phyloP scores from a whole-genome alignment of 208 protist species.

The Leptomonas pyrrhocoris region DNA sequence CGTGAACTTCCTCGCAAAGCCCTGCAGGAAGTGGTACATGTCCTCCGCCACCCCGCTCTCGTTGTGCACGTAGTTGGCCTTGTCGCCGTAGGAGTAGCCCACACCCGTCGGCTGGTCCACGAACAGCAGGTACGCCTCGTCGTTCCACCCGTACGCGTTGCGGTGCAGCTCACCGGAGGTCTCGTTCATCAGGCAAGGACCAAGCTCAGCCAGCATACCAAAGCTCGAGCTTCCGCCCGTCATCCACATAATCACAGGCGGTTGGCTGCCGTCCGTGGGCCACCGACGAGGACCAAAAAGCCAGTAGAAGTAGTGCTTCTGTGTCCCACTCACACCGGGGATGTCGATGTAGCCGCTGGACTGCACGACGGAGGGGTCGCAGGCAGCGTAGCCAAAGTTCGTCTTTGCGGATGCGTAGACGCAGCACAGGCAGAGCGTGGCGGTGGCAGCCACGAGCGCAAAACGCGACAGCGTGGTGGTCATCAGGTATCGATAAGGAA shows the following conservation, averaged over 20 bases:
- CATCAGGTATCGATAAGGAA: no score
- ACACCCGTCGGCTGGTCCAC: constrained; percentile 91
- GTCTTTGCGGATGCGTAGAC: not conserved
- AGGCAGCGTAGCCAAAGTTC: constrained; percentile 38
- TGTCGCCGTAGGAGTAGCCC: constrained; percentile 81
- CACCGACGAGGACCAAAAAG: constrained; percentile 65
- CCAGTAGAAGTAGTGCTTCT: constrained; percentile 93
- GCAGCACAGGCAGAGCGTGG: no score
- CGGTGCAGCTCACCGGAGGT: constrained; percentile 40
- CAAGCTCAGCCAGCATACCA: constrained; percentile 76
- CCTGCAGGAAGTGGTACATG: constrained; percentile 87
- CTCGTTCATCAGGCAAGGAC: constrained; percentile 79
- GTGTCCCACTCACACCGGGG: constrained; percentile 37
- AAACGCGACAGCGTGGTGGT: no score
- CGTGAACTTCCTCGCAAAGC: constrained; percentile 61
- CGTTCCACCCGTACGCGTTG: constrained; percentile 86
- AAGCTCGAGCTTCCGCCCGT: constrained; percentile 83
- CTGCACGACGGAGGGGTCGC: constrained; percentile 58
- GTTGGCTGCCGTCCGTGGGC: constrained; percentile 37
- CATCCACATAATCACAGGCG: constrained; percentile 88
- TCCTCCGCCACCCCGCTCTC: constrained; percentile 78
- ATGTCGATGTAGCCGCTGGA: constrained; percentile 82
- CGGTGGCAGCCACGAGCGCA: not conserved
- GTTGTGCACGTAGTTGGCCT: constrained; percentile 65
- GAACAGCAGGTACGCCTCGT: constrained; percentile 85